Conservation (phyloP, 768 basidiomycete species). For the Auricularia auricula-judae region DNA sequence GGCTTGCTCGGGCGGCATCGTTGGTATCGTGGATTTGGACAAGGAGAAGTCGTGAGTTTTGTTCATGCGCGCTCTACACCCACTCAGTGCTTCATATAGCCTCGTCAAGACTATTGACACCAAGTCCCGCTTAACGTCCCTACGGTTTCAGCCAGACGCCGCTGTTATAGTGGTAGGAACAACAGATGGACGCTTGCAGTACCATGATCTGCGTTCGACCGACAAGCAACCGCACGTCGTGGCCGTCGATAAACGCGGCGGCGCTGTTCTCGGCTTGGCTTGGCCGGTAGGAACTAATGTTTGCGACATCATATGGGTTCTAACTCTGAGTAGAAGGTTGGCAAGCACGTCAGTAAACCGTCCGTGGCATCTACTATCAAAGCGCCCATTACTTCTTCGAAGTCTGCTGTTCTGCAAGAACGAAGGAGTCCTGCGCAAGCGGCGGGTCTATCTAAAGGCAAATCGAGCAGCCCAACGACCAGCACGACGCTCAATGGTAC, state of each 20-base stretch:
- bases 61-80: neutral
- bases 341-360: neutral
- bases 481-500: neutral
- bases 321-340: neutral
- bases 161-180: conserved; percentile 57
- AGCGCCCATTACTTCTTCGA: neutral
- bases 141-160: conserved; percentile 60
- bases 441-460: neutral
- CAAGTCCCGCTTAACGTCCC: conserved; percentile 43
- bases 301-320: neutral
- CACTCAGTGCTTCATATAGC: conserved; percentile 21
- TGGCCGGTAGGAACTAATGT: conserved; percentile 38
- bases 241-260: conserved; percentile 35
- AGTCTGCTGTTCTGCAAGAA: neutral
- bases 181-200: conserved; percentile 47
- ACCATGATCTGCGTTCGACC: conserved; percentile 51
- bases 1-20: conserved; percentile 40
- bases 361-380: neutral
- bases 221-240: conserved; percentile 54
- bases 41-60: conserved; percentile 56
- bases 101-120: conserved; percentile 48
- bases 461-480: neutral
- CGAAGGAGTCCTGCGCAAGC: neutral
- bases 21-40: conserved; percentile 58
- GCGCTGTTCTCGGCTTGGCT: conserved; percentile 39